A percentile compares a stretch with the other conserved stretches of the same genome.
phyloP scores from a whole-genome alignment of 1,139 yeast species.

The Hyphopichia fennica region DNA sequence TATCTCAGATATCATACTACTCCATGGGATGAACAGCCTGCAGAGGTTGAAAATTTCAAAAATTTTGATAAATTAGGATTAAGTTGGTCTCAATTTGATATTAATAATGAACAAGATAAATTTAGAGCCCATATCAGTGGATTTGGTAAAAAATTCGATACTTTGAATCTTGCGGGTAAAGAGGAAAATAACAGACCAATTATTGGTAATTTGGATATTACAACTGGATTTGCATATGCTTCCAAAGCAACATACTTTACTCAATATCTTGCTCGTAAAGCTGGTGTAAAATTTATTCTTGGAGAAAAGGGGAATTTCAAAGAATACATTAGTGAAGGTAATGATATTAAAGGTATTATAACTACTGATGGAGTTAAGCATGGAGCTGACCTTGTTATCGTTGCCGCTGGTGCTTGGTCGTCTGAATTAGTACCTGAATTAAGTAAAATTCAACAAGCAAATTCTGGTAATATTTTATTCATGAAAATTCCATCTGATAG shows the following conservation, averaged over 20 bases:
- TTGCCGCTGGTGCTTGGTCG: constrained; percentile 43
- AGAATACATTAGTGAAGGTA: constrained; percentile 13
- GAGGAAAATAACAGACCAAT: constrained; percentile 7
- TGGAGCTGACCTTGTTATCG: constrained; percentile 27
- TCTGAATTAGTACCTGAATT: constrained; percentile 29
- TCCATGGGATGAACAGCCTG: constrained; percentile 9
- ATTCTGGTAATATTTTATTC: constrained; percentile 30
- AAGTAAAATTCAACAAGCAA: constrained; percentile 30
- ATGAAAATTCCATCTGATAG: constrained; percentile 27
- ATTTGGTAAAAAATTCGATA: constrained; percentile 14
- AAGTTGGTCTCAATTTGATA: constrained; percentile 25
- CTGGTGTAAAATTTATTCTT: constrained; percentile 30
- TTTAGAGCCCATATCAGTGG: constrained; percentile 26
- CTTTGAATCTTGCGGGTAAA: constrained; percentile 16
- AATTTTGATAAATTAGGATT: constrained; percentile 25
- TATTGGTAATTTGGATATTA: constrained; percentile 30
- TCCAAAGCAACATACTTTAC: constrained; percentile 31
- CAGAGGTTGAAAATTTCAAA: constrained; percentile 20
- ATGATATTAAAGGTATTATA: constrained; percentile 8
- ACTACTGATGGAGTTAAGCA: constrained; percentile 14
- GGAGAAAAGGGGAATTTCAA: constrained; percentile 21
- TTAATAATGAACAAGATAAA: constrained; percentile 22
- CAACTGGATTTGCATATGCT: constrained; percentile 38
- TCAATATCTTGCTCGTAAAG: constrained; percentile 17
- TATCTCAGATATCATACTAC: constrained; percentile 19